Evolutionary conservation across 2,329 filamentous ascomycete species (phyloP).

Genomic region (Cercospora sojina): DNA sequence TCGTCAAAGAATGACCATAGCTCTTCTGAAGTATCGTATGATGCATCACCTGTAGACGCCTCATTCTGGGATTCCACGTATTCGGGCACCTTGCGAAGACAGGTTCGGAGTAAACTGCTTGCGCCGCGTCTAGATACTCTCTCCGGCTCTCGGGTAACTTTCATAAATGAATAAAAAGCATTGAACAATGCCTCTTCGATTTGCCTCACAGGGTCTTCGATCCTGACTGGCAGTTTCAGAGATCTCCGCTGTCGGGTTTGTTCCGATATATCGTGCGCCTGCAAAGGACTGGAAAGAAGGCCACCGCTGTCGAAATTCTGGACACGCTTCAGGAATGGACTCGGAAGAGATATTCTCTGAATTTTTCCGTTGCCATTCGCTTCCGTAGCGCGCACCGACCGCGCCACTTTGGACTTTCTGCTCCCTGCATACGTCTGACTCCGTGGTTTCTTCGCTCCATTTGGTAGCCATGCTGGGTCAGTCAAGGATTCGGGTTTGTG

Average conservation of each 20-base stretch:
- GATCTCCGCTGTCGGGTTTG: not conserved
- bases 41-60: slow-evolving; percentile 33
- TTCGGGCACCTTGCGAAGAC: slow-evolving; percentile 42
- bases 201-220: slow-evolving; percentile 3
- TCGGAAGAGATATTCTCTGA: slow-evolving; percentile 15
- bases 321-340: slow-evolving; percentile 21
- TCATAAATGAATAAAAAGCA: slow-evolving; percentile 7
- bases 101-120: slow-evolving; percentile 41
- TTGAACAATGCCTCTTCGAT: slow-evolving; percentile 7
- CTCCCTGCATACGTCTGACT: slow-evolving; percentile 20
- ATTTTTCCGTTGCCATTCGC: not conserved
- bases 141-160: not conserved
- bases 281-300: not conserved
- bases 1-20: slow-evolving; percentile 44
- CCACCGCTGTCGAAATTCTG: not conserved
- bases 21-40: slow-evolving; percentile 32
- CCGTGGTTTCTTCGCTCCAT: slow-evolving; percentile 9
- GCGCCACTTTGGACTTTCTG: not conserved
- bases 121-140: slow-evolving; percentile 35
- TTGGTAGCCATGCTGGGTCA: slow-evolving; percentile 25
- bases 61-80: slow-evolving; percentile 42
- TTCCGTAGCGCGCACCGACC: not conserved
- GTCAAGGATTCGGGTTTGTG: slow-evolving; percentile 18
- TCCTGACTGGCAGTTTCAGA: slow-evolving; percentile 12
- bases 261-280: not conserved